Evolutionary conservation across 352 stramenopile genomes (phyloP).

Genomic region (Phytophthora europaea): DNA sequence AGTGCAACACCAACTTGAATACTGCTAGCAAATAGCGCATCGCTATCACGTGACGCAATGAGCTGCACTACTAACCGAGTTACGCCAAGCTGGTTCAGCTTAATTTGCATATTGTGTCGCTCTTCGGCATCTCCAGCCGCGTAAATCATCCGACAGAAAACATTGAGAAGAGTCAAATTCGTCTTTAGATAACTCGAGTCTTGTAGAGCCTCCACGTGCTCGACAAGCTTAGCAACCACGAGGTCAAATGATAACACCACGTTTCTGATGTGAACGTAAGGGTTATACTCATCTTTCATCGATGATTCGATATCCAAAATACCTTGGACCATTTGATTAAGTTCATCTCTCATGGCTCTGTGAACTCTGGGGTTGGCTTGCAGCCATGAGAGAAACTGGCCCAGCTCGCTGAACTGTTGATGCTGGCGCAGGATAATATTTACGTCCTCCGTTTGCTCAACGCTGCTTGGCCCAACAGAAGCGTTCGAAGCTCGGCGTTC

Average conservation of each 20-base stretch:
- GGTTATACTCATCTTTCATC: slow-evolving; percentile 59
- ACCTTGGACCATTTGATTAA: slow-evolving; percentile 77
- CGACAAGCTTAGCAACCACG: slow-evolving; percentile 69
- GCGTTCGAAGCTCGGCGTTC: slow-evolving; percentile 25
- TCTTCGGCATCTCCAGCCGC: slow-evolving; percentile 59
- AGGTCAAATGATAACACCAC: slow-evolving; percentile 71
- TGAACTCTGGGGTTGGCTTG: slow-evolving; percentile 51
- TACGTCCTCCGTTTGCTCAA: slow-evolving; percentile 14
- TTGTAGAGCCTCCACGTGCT: slow-evolving; percentile 67
- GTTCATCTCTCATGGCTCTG: slow-evolving; percentile 67
- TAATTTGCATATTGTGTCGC: slow-evolving; percentile 74
- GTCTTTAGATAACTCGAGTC: slow-evolving; percentile 70
- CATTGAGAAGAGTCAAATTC: slow-evolving; percentile 74
- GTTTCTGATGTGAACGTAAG: slow-evolving; percentile 50
- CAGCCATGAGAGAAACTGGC: slow-evolving; percentile 56
- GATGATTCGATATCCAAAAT: slow-evolving; percentile 66
- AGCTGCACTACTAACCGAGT: slow-evolving; percentile 76
- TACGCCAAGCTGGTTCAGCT: slow-evolving; percentile 68
- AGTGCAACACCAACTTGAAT: slow-evolving; percentile 75
- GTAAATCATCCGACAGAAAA: slow-evolving; percentile 82
- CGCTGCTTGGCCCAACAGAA: neutral
- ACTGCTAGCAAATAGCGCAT: slow-evolving; percentile 63
- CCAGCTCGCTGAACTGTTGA: slow-evolving; percentile 57
- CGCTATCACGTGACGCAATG: slow-evolving; percentile 63
- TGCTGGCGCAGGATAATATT: slow-evolving; percentile 25